Base-by-base conservation (phyloP, 768 basidiomycete species). In the Candolleomyces efflorescens region DNA sequence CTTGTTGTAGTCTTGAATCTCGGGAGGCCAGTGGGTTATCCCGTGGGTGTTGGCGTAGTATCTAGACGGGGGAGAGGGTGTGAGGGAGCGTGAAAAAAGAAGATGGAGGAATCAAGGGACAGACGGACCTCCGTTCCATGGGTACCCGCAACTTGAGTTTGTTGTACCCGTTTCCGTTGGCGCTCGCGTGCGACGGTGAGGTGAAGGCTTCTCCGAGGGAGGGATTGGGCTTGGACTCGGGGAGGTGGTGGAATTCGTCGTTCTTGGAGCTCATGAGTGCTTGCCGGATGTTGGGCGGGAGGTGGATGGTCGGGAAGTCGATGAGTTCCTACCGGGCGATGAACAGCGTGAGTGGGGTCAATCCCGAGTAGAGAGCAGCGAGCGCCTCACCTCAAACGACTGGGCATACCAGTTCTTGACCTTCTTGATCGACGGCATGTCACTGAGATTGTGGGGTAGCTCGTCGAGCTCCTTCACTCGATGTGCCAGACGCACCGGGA, bases 321-420 rank as follows among this genome's bases (percentile, higher is more conserved):
- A 98, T 85, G 56, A 98, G 81, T 77, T 98, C 96, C 95, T 98
- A 60, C 49, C 18, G 10, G 22, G 5, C 32, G 23, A 23, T 56
- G 13, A 20, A 11, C 10, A 26, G 63, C 22, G 62, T 63, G 60
- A 56, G 43, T 44, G 32, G 26, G 22, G 59, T 20, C 54, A 32
- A 38, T 44, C 41, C 20, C 38, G 53, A 24, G 41, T 23, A 27
- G 43, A 26, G 38, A 26, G 41, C 6, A 48, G 49, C 26, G 17
- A 26, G 39, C 10, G 54, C 32, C 86, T 53, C 54, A 95, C 96
- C 82, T 98, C 92, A 71, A 99, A 98, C 15, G 91, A 93, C 76
- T 98, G 93, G 0, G 96, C 96, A 71, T 99, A 99, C 97, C 97
- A 99, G 66, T 96, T 89, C 76, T 94, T 95, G 59, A 99, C 92